Evolutionary conservation across 352 stramenopile species (phyloP), one percentile per base, ranked within the genome.

Genomic region (Phytophthora gonapodyides): DNA sequence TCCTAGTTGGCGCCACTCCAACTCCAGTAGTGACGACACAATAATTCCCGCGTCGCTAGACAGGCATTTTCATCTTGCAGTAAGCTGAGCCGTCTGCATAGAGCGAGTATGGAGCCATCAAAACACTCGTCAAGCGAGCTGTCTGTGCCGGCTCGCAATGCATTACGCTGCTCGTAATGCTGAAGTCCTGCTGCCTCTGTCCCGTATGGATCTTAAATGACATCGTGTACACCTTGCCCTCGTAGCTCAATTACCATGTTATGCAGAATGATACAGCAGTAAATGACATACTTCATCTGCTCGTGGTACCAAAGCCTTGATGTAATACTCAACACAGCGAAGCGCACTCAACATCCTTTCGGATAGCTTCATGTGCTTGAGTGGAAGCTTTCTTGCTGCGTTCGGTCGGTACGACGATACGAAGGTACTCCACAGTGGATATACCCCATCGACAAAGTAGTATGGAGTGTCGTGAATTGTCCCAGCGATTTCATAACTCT

Each of bases 361-460:
- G 11, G 8, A 41, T 52, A 16, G 30, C 45, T 17, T 33, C 45
- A n/a, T 41, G 30, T 16, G 17, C n/a, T 8, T 30, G 24, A 4
- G 31, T 52, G 12, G 31, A 52, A n/a, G 21, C 8, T 5, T 40
- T 27, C 30, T 31, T 5, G 17, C n/a, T n/a, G n/a, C n/a, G n/a
- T 33, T 40, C 24, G 4, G 27, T 50, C 2, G 27, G 44, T 38
- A 50, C 12, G 44, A 24, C 11, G 44, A 37, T 3, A 50, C 30
- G n/a, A 40, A 41, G 3, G 2, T 40, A 15, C 6, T 30, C 45
- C 45, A 41, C 17, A 31, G 7, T 3, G 30, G 45, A 7, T 52
- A 52, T 12, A 52, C 40, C 7, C 45, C 45, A n/a, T n/a, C n/a
- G n/a, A n/a, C n/a, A n/a, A n/a, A n/a, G n/a, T 50, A 50, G 27